Conservation (phyloP, 306 rosid genomes). For the Rosa multiflora region DNA sequence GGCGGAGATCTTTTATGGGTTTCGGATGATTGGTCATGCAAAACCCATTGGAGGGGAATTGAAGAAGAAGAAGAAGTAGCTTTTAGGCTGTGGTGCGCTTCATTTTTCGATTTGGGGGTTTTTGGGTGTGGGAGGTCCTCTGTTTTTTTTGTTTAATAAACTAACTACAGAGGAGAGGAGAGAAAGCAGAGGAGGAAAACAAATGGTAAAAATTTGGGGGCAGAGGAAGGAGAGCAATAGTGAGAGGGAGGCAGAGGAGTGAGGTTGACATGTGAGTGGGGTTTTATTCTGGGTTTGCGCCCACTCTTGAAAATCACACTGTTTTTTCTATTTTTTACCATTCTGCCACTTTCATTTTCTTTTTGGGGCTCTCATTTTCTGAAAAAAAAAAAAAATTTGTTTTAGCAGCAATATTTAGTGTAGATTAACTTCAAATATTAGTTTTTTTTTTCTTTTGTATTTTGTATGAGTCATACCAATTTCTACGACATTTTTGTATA, state of each 20-base stretch:
- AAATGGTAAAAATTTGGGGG: slow-evolving; percentile 26
- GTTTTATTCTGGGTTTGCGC: slow-evolving; percentile 38
- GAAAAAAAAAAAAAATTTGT: no score
- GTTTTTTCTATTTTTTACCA: slow-evolving; percentile 27
- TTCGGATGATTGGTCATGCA: slow-evolving; percentile 33
- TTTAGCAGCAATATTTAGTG: no score
- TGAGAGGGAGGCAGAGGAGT: slow-evolving; percentile 8
- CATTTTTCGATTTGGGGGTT: slow-evolving; percentile 24
- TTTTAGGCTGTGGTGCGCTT: slow-evolving; percentile 42
- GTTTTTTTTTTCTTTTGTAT: no score
- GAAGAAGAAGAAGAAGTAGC: not conserved
- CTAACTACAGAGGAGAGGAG: slow-evolving; percentile 40
- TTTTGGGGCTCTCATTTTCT: no score
- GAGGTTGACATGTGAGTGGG: slow-evolving; percentile 30
- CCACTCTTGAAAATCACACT: slow-evolving; percentile 20
- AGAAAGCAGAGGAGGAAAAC: slow-evolving; percentile 13
- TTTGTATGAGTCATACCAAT: no score
- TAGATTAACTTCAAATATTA: no score
- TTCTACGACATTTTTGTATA: no score
- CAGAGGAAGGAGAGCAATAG: slow-evolving; percentile 18
- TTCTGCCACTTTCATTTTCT: slow-evolving; percentile 27
- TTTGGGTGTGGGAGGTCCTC: slow-evolving; percentile 31
- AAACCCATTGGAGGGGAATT: not conserved
- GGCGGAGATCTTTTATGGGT: not conserved
- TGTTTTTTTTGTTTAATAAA: slow-evolving; percentile 35